Percentiles rank a stretch among this genome's conserved stretches.
Conservation (phyloP, 306 rosid genomes). For the Nissolia schottii region DNA sequence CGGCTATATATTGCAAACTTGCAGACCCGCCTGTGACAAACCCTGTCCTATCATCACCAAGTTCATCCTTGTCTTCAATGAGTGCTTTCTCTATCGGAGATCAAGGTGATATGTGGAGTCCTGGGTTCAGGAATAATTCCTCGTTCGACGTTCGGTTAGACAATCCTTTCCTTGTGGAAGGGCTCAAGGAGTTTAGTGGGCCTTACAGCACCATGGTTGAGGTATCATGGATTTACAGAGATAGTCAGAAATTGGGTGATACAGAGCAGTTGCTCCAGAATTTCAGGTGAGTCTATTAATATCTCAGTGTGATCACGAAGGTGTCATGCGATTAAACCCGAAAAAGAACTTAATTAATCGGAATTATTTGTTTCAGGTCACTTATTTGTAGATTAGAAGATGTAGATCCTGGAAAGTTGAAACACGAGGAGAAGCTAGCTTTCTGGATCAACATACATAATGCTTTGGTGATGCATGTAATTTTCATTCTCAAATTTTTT, state of each 20-base stretch:
- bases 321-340: too few relatives aligned
- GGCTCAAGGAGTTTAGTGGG: constrained; percentile 76
- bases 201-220: constrained; percentile 95
- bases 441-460: constrained; percentile 95
- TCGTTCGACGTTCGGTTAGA: constrained; percentile 68
- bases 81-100: constrained; percentile 68
- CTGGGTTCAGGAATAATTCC: constrained; percentile 57
- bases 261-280: constrained; percentile 68
- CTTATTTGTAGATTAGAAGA: constrained; percentile 70
- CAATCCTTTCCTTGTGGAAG: constrained; percentile 86
- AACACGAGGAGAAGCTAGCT: constrained; percentile 79
- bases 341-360: neutral
- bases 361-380: constrained; percentile 46
- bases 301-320: neutral
- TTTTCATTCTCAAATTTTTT: constrained; percentile 13
- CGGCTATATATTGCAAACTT: constrained; percentile 80
- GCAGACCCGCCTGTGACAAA: constrained; percentile 63
- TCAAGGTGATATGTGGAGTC: constrained; percentile 76
- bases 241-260: constrained; percentile 60
- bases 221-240: constrained; percentile 80
- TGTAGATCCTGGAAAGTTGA: constrained; percentile 71
- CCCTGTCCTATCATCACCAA: constrained; percentile 71
- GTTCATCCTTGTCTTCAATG: constrained; percentile 63
- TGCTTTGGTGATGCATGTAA: constrained; percentile 94
- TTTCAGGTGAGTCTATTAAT: constrained; percentile 52